Base-by-base conservation (phyloP, 176 grass and related monocot genomes). In the Guadua angustifolia region DNA sequence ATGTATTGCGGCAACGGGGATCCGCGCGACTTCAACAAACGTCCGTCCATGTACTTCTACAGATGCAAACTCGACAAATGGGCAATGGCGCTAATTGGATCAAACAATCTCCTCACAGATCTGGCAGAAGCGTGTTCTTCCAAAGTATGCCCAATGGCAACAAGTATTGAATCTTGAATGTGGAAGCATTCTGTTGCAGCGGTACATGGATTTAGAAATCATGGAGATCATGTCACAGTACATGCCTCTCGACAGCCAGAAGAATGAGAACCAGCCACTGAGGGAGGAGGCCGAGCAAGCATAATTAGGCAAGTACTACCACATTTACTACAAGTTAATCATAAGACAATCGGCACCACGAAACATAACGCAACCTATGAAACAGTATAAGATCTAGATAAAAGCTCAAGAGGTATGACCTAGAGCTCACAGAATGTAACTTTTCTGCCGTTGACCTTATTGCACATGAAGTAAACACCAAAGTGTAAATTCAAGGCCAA, bases 141-240 rank as follows among this genome's bases (percentile, higher is more conserved):
- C 10, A 3, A 61, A 73, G 0, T 26, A 47, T 29, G 14, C 26
- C n/a, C n/a, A n/a, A 25, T 69, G 24, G 12, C 32, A 26, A 10
- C 13, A 40, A 33, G 68, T n/a, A 21, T 42, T 52, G 53, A 56
- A 6, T 32, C 0, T 51, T 85, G 61, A 79, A 51, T 52, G 45
- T 88, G 9, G 7, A 18, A 50, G 71, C 25, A 32, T 29, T 6
- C n/a, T 80, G 42, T 75, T 72, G 57, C 75, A 97, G 95, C 72
- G 84, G 24, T 94, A 97, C 89, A 98, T 98, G 95, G 89, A 98
- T 43, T 95, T 88, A 1, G 91, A 95, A 39, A 86, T 95, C 13
- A 87, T 92, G 89, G 83, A 89, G 17, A 98, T 99, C 75, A 99
- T 95, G 93, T 95, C 91, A 18, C 91, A 95, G 58, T 99, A 94